Evolutionary conservation across 345 rosid species (phyloP).

Genomic region (Salix viminalis): DNA sequence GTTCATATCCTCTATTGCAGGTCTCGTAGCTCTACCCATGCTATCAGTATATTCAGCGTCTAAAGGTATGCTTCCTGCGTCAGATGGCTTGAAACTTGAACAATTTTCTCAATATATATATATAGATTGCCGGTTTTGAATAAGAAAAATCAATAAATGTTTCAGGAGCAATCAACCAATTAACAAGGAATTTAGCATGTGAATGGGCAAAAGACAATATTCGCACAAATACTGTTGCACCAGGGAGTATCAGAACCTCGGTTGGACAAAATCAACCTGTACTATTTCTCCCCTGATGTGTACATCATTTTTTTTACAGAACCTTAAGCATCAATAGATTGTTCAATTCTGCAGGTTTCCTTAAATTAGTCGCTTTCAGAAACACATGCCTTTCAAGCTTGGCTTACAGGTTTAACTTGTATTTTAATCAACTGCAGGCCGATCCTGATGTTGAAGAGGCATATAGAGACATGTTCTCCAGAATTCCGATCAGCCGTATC

Average conservation of each 20-base stretch:
- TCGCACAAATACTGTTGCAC: conserved; percentile 16
- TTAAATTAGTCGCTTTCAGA: too few species aligned
- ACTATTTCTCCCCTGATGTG: background rate
- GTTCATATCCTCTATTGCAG: conserved; percentile 28
- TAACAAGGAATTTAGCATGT: conserved; percentile 13
- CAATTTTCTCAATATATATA: too few species aligned
- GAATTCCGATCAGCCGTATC: background rate
- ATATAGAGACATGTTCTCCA: background rate
- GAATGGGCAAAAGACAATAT: conserved; percentile 25
- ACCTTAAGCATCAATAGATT: background rate
- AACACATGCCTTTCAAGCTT: too few species aligned
- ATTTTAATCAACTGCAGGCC: background rate
- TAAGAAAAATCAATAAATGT: background rate
- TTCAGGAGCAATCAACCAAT: conserved; percentile 17
- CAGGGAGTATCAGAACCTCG: background rate
- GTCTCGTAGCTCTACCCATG: background rate
- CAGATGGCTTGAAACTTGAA: background rate
- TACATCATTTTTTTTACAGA: background rate
- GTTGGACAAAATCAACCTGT: background rate
- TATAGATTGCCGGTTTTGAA: background rate
- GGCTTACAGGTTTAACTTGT: background rate
- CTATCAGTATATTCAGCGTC: conserved; percentile 4
- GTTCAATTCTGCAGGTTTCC: too few species aligned
- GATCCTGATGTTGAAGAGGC: background rate
- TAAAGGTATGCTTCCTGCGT: background rate